phyloP scores from a whole-genome alignment of 1,284 basidiomycete genomes.

The Stygiomarasmius scandens region DNA sequence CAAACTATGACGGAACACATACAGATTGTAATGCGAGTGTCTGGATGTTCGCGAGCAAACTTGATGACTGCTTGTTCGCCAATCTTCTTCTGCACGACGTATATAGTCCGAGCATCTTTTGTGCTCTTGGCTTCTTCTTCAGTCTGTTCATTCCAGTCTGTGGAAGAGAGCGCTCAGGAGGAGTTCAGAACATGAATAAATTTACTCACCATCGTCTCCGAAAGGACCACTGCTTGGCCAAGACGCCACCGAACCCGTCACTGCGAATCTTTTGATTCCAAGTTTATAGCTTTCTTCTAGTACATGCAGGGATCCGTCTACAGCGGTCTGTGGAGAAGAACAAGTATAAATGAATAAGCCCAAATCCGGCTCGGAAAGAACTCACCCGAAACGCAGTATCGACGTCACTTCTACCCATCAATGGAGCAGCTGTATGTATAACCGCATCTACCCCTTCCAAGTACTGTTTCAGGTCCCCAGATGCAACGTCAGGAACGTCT shows the following conservation, averaged over 20 bases:
- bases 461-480: slow-evolving; percentile 3
- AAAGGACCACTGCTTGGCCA: not conserved
- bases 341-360: not conserved
- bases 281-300: slow-evolving; percentile 31
- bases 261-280: slow-evolving; percentile 31
- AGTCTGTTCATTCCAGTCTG: not conserved
- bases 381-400: slow-evolving; percentile 18
- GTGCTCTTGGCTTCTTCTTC: slow-evolving; percentile 1
- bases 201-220: not conserved
- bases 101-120: slow-evolving; percentile 10
- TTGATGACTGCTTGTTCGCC: slow-evolving; percentile 22
- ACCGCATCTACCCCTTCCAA: slow-evolving; percentile 7
- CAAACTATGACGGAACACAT: not conserved
- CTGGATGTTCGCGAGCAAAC: slow-evolving; percentile 24
- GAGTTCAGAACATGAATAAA: not conserved
- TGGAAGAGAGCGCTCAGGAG: no score
- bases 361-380: not conserved
- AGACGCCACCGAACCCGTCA: slow-evolving; percentile 6
- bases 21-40: slow-evolving; percentile 24
- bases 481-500: slow-evolving; percentile 7
- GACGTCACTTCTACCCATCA: slow-evolving; percentile 19
- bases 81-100: slow-evolving; percentile 25
- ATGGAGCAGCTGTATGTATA: slow-evolving; percentile 26
- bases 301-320: slow-evolving; percentile 38
- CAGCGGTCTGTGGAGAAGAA: slow-evolving; percentile 10